phyloP scores from a whole-genome alignment of 345 rosid species.

The Salix brachista region DNA sequence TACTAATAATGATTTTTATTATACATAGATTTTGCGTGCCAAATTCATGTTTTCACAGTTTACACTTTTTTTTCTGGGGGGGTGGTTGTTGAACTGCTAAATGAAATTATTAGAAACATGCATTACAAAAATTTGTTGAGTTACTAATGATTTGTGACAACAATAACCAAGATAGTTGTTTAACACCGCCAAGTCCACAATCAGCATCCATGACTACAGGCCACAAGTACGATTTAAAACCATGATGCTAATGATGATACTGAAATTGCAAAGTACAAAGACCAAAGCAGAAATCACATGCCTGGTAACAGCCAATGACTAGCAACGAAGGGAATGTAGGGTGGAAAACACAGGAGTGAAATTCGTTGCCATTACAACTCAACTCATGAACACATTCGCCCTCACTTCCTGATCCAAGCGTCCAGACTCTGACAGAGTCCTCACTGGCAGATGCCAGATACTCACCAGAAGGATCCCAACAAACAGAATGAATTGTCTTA shows the following conservation, averaged over 20 bases:
- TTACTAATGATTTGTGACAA: too few species aligned
- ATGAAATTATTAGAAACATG: not conserved
- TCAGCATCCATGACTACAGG: too few species aligned
- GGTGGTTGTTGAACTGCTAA: too few species aligned
- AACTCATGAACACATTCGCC: conserved; percentile 86
- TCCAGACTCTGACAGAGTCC: conserved; percentile 90
- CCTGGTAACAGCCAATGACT: conserved; percentile 95
- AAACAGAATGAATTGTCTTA: conserved; percentile 69
- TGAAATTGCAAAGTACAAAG: not conserved
- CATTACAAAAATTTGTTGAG: not conserved
- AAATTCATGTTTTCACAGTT: too few species aligned
- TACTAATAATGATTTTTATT: too few species aligned
- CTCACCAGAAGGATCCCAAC: conserved; percentile 93
- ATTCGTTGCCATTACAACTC: conserved; percentile 81
- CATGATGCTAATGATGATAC: too few species aligned
- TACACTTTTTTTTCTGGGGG: too few species aligned
- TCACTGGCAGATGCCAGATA: conserved; percentile 85
- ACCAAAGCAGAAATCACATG: conserved; percentile 18
- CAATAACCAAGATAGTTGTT: too few species aligned
- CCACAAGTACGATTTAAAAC: too few species aligned
- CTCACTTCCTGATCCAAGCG: conserved; percentile 77
- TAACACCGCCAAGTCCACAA: too few species aligned
- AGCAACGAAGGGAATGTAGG: conserved; percentile 65
- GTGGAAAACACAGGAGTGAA: conserved; percentile 88
- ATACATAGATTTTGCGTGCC: too few species aligned